phyloP scores from a whole-genome alignment of 257 asterid species.

The Thymus quinquecostatus region DNA sequence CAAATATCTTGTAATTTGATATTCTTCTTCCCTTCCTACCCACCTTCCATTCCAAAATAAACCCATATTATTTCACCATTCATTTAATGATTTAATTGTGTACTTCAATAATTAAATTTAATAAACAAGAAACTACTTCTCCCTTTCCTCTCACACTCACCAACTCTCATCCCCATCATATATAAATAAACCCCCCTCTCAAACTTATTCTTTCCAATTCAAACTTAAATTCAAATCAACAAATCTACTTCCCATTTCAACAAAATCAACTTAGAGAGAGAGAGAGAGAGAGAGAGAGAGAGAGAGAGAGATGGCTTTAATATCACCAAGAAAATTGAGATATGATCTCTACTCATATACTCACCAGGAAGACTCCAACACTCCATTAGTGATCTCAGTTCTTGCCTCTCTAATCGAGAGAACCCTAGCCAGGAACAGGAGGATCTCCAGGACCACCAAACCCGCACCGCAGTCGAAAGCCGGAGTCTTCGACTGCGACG shows the following conservation, averaged over 20 bases:
- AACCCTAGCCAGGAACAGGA: conserved; percentile 67
- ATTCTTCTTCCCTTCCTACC: conserved; percentile 51
- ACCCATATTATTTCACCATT: no score
- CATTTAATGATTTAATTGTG: no score
- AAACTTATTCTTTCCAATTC: conserved; percentile 18
- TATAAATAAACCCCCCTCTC: conserved; percentile 36
- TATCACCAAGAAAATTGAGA: conserved; percentile 86
- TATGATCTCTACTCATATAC: conserved; percentile 72
- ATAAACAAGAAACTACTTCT: conserved; percentile 30
- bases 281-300: conserved; percentile 3
- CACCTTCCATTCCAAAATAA: conserved; percentile 46
- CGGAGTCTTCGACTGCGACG: conserved; percentile 67
- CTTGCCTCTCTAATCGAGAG: conserved; percentile 88
- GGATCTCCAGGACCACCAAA: conserved; percentile 55
- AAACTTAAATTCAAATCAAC: conserved; percentile 13
- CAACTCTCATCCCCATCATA: conserved; percentile 28
- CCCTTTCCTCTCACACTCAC: conserved; percentile 36
- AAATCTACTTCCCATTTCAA: conserved; percentile 11
- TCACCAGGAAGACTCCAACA: conserved; percentile 50
- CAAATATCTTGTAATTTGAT: conserved; percentile 77
- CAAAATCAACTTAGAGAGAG: neutral
- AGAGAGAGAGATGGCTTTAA: conserved; percentile 50
- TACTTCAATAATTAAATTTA: no score
- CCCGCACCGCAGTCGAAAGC: conserved; percentile 41
- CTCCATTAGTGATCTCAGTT: conserved; percentile 86